Percentiles rank a stretch among this genome's conserved stretches.
phyloP scores from a whole-genome alignment of 148 eudicot genomes.

The Rhododendron mucronatum region DNA sequence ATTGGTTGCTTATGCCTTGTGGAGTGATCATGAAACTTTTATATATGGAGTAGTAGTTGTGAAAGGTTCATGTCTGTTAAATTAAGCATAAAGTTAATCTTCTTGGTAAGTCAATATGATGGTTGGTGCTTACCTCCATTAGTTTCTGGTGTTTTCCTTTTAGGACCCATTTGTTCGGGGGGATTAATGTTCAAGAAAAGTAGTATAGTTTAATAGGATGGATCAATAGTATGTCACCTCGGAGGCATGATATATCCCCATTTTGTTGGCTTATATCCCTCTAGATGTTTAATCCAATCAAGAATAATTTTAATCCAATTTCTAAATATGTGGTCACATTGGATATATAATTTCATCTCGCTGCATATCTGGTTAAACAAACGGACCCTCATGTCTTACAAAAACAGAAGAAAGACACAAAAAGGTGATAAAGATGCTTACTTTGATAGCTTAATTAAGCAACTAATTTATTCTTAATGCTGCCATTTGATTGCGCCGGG shows the following conservation, averaged over 20 bases:
- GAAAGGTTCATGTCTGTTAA: background rate
- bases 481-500: background rate
- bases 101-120: background rate
- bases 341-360: too few species aligned
- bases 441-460: background rate
- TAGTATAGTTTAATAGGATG: background rate
- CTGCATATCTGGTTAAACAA: too few species aligned
- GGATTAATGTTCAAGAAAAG: background rate
- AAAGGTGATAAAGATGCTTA: background rate
- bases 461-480: background rate
- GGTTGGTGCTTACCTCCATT: background rate
- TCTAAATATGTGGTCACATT: too few species aligned
- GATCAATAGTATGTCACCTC: background rate
- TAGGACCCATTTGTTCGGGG: background rate
- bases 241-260: background rate
- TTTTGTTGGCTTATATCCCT: too few species aligned
- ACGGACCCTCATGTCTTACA: too few species aligned
- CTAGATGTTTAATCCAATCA: too few species aligned
- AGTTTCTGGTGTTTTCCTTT: background rate
- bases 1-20: background rate
- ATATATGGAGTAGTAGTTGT: background rate
- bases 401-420: too few species aligned
- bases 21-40: background rate
- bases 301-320: too few species aligned
- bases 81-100: background rate